Evolutionary conservation across 2,329 filamentous ascomycete species (phyloP), one percentile per base, ranked within the genome.

Genomic region (Geosmithia flava): DNA sequence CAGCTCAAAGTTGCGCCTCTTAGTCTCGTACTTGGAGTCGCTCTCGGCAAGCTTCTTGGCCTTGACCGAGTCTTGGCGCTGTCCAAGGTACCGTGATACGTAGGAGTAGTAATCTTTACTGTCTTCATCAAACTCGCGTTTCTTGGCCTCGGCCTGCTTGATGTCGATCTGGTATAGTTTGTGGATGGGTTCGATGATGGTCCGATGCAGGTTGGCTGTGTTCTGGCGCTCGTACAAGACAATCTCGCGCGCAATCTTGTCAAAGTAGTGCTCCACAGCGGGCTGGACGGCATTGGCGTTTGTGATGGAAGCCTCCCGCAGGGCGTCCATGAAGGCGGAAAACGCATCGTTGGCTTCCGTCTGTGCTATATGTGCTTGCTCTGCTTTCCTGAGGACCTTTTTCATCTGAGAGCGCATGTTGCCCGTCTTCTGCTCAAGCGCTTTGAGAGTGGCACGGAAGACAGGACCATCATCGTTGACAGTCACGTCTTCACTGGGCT

Each of bases 41-140:
- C 89, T 96, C 57, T 96, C 89, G 41, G 80, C 86, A 52, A 93
- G 81, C 68, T 97, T 97, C 75, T 98, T 98, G 63, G 95, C 87
- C 67, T 97, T 98, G 58, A 95, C 74, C 7, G 91, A 94, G 65
- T 98, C 93, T 61, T 94, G 89, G 42, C 91, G 80, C 63, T 97
- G 91, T 30, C 93, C 93, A n/a, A 98, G 78, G 66, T 98, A 98
- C 44, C 89, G 82, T 53, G 89, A 86, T 46, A 97, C 87, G 61
- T 95, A 98, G 53, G 85, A 83, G 66, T 98, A 98, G 67, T 95
- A 98, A 62, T 98, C 93, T 63, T 95, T 93, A 69, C 91, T 97
- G 63, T 98, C 93, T 59, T 98, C 93, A 54, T 98, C 93, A 57
- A 98, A 98, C 56, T 97, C 93, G 54, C 93, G 88, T 67, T 93